Percentiles rank a stretch among this genome's conserved stretches.
phyloP scores from a whole-genome alignment of 2,329 filamentous ascomycete genomes.

The Pseudocercospora musae region DNA sequence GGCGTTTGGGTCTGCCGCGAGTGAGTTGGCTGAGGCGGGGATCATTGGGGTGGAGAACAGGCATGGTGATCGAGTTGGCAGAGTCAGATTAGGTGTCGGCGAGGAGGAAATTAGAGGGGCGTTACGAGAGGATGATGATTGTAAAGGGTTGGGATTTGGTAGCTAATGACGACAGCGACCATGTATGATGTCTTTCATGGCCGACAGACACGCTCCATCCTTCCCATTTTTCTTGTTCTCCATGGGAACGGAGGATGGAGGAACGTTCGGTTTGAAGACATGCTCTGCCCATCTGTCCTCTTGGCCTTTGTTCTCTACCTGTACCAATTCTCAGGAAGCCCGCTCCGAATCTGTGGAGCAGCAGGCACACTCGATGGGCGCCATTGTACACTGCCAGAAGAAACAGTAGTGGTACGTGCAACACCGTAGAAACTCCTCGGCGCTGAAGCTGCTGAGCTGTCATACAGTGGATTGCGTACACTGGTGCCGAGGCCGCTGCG shows the following conservation, averaged over 20 bases:
- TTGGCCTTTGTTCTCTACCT: background rate
- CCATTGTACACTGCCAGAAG: constrained; percentile 7
- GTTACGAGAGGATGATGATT: constrained; percentile 81
- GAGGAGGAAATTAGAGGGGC: constrained; percentile 90
- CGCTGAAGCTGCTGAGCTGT: background rate
- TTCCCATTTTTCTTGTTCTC: too few relatives aligned
- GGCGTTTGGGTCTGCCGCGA: constrained; percentile 68
- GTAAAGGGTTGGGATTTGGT: constrained; percentile 70
- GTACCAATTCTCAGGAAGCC: constrained; percentile 7
- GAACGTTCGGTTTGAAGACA: background rate
- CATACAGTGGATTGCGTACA: background rate
- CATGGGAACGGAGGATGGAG: too few relatives aligned
- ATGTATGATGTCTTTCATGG: background rate
- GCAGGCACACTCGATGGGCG: background rate
- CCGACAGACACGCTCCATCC: background rate
- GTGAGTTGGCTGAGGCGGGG: constrained; percentile 82
- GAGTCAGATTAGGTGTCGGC: constrained; percentile 78
- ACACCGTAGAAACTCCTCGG: constrained; percentile 2
- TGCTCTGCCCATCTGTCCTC: background rate
- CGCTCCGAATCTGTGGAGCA: constrained; percentile 2
- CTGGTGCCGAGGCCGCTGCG: background rate
- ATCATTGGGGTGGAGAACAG: constrained; percentile 77
- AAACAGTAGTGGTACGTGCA: constrained; percentile 2
- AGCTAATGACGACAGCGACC: constrained; percentile 13
- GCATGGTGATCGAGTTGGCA: constrained; percentile 79